A percentile compares a stretch with the other conserved stretches of the same genome.
Conservation (phyloP, 805 yeast genomes). For the Kluyveromyces wickerhamii region DNA sequence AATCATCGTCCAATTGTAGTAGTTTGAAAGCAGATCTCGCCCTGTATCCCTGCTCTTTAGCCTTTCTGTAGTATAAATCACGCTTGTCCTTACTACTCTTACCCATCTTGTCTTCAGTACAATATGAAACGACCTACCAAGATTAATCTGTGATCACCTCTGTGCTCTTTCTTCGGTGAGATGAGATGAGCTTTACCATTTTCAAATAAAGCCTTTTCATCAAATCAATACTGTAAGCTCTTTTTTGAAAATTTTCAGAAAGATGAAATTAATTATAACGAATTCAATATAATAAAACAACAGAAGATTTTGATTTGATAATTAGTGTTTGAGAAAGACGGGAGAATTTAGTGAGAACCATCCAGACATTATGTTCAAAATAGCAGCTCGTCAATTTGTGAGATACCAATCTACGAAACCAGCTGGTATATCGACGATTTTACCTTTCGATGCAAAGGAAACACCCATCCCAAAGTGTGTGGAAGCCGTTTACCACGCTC, state of each 20-base stretch:
- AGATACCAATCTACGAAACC: constrained; percentile 13
- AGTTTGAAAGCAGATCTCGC: constrained; percentile 95
- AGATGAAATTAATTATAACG: no score
- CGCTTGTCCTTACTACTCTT: constrained; percentile 91
- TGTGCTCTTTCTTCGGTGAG: no score
- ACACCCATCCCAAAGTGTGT: constrained; percentile 80
- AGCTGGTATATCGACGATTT: constrained; percentile 1
- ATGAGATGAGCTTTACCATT: no score
- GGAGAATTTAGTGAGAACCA: constrained; percentile 1
- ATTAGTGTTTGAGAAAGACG: no score
- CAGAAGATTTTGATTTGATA: no score
- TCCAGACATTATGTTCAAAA: constrained; percentile 1
- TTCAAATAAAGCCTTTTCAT: no score
- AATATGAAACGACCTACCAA: no score
- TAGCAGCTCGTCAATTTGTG: constrained; percentile 3
- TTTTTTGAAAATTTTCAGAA: neutral
- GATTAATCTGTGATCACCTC: no score
- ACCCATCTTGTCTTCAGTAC: no score
- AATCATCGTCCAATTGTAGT: constrained; percentile 84
- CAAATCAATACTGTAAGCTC: no score
- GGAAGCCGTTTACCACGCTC: constrained; percentile 73
- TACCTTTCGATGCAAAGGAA: constrained; percentile 8
- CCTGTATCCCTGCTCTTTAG: constrained; percentile 97
- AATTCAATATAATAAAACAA: no score
- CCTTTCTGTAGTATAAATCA: constrained; percentile 85